A percentile compares a stretch with the other conserved stretches of the same genome.
Conservation (phyloP, 2,329 filamentous ascomycete genomes). For the Alternaria brassicae region DNA sequence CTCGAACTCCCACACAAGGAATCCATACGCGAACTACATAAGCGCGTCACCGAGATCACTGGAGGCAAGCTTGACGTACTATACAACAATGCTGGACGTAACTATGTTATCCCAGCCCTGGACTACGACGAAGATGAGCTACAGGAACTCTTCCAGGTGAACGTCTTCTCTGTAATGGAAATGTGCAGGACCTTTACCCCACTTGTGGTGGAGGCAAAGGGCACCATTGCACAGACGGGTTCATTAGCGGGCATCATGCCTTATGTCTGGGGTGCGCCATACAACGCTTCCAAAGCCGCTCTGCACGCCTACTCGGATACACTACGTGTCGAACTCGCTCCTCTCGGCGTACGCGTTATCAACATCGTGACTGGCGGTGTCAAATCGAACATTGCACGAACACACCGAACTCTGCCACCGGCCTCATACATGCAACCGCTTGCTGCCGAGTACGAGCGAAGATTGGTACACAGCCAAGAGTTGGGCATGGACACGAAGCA, state of each 20-base stretch:
- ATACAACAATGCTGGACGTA: conserved; percentile 65
- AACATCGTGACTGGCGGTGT: conserved; percentile 66
- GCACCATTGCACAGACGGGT: conserved; percentile 57
- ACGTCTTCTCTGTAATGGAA: conserved; percentile 64
- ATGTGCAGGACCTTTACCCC: conserved; percentile 65
- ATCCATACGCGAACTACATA: conserved; percentile 58
- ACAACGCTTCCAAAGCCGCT: conserved; percentile 67
- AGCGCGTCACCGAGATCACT: conserved; percentile 56
- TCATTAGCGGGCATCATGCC: conserved; percentile 53
- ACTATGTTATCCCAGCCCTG: conserved; percentile 65
- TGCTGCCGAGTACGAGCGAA: conserved; percentile 58
- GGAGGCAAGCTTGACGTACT: conserved; percentile 62
- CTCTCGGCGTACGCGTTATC: conserved; percentile 58
- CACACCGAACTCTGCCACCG: conserved; percentile 55
- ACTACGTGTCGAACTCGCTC: conserved; percentile 63
- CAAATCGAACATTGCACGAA: conserved; percentile 64
- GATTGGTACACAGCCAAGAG: conserved; percentile 63
- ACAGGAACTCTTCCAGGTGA: conserved; percentile 48
- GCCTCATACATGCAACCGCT: conserved; percentile 62
- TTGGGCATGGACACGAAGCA: conserved; percentile 59
- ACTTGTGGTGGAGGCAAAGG: conserved; percentile 57
- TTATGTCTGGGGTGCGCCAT: conserved; percentile 50
- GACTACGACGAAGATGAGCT: conserved; percentile 56
- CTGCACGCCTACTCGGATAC: conserved; percentile 66
- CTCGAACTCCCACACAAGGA: conserved; percentile 61